These are phyloP conservation scores for Trypethelium eluteriae DNA, from an alignment of 495 filamentous ascomycete species.

Conservation along the genomic window DNA sequence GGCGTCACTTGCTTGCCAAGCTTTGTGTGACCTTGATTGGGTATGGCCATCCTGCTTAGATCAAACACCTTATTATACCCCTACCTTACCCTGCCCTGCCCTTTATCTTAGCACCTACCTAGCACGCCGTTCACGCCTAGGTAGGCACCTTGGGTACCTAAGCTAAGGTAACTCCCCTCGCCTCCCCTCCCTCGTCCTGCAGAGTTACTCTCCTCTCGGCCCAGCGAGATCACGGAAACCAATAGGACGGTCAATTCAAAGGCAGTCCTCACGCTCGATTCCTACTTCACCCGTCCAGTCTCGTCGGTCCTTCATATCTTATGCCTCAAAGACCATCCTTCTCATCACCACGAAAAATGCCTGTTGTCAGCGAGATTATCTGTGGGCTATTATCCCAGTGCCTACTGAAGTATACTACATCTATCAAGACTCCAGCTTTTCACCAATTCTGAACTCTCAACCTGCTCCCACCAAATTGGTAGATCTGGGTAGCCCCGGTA, in stretches of 20 bases:
- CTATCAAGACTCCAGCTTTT: not conserved
- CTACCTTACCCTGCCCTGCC: no score
- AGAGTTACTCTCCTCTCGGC: no score
- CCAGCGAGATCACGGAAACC: no score
- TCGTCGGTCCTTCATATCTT: conserved; percentile 23
- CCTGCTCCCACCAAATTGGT: conserved; percentile 50
- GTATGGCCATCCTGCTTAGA: not conserved
- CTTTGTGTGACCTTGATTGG: not conserved
- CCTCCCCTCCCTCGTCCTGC: no score
- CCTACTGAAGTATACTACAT: conserved; percentile 29
- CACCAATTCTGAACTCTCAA: conserved; percentile 30
- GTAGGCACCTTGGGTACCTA: no score
- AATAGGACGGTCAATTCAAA: conserved; percentile 16
- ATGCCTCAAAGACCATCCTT: no score
- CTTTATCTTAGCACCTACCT: no score
- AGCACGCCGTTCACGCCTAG: no score
- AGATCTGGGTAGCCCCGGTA: conserved; percentile 41
- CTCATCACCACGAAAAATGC: conserved; percentile 19
- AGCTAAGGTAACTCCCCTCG: no score
- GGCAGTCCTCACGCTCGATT: conserved; percentile 33
- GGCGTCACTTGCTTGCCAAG: not conserved
- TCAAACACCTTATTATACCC: no score
- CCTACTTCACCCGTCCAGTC: conserved; percentile 30
- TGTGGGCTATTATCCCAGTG: conserved; percentile 30
- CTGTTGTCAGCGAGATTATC: conserved; percentile 19